phyloP scores from a whole-genome alignment of 2,329 filamentous ascomycete species.

The Hypomyces rosellus region DNA sequence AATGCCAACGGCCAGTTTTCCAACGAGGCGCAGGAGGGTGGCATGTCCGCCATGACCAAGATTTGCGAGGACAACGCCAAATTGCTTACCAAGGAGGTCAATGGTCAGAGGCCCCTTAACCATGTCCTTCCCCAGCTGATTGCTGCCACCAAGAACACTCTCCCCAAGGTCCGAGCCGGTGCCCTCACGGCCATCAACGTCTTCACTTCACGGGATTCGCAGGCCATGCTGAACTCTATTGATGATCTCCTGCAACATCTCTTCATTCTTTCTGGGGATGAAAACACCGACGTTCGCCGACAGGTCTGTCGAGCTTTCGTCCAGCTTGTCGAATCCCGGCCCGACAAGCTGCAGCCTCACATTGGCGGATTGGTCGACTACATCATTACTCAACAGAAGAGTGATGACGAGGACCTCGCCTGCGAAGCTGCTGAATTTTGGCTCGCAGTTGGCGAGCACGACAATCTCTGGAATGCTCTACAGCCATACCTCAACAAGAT shows the following conservation, averaged over 20 bases:
- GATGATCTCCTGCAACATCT: slow-evolving; percentile 77
- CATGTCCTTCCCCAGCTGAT: slow-evolving; percentile 88
- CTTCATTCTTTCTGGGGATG: slow-evolving; percentile 73
- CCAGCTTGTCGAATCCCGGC: slow-evolving; percentile 81
- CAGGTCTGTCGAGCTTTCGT: slow-evolving; percentile 93
- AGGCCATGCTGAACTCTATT: slow-evolving; percentile 73
- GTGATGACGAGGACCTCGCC: slow-evolving; percentile 81
- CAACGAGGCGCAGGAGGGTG: slow-evolving; percentile 76
- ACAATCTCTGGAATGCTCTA: slow-evolving; percentile 68
- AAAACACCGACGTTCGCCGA: slow-evolving; percentile 74
- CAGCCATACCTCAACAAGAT: slow-evolving; percentile 76
- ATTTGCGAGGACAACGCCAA: slow-evolving; percentile 95
- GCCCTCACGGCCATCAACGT: slow-evolving; percentile 84
- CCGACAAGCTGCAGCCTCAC: slow-evolving; percentile 85
- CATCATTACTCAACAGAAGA: slow-evolving; percentile 82
- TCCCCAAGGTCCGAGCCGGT: slow-evolving; percentile 70
- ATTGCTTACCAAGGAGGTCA: slow-evolving; percentile 77
- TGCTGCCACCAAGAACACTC: slow-evolving; percentile 70
- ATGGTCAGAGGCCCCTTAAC: slow-evolving; percentile 80
- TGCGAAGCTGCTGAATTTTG: slow-evolving; percentile 97
- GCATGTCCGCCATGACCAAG: slow-evolving; percentile 87
- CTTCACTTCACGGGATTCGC: slow-evolving; percentile 79
- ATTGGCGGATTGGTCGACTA: slow-evolving; percentile 86
- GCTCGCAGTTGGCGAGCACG: slow-evolving; percentile 86
- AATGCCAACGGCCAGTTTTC: slow-evolving; percentile 65